Conservation (phyloP, 1,139 yeast species). For the Komagataea norvegica region DNA sequence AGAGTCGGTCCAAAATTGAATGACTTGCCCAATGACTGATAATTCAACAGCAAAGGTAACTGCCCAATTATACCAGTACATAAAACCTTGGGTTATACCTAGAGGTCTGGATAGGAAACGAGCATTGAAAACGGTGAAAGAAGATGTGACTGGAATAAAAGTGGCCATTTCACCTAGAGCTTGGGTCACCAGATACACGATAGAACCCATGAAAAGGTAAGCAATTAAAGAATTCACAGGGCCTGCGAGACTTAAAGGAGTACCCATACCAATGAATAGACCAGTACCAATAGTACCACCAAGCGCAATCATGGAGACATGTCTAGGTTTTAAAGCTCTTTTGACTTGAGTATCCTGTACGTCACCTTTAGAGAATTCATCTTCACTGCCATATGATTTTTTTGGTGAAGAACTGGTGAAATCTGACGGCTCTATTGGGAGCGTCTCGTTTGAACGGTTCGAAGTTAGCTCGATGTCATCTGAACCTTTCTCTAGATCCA, state of each 20-base stretch:
- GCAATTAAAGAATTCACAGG: slow-evolving; percentile 68
- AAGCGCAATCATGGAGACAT: slow-evolving; percentile 58
- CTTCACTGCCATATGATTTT: slow-evolving; percentile 2
- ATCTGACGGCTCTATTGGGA: neutral
- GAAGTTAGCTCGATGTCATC: neutral
- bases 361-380: slow-evolving; percentile 11
- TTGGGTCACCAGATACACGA: slow-evolving; percentile 63
- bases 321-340: slow-evolving; percentile 53
- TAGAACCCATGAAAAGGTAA: slow-evolving; percentile 59
- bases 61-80: slow-evolving; percentile 88
- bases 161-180: slow-evolving; percentile 76
- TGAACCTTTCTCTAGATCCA: too few species aligned
- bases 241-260: slow-evolving; percentile 57
- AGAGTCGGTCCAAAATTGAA: slow-evolving; percentile 68
- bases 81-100: slow-evolving; percentile 81
- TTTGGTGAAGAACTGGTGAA: neutral
- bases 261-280: slow-evolving; percentile 52
- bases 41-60: slow-evolving; percentile 80
- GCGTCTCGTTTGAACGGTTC: neutral
- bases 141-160: slow-evolving; percentile 62
- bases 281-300: slow-evolving; percentile 75
- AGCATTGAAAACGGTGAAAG: slow-evolving; percentile 53
- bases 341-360: slow-evolving; percentile 35
- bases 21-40: slow-evolving; percentile 75
- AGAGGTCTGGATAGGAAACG: slow-evolving; percentile 54